Percentiles rank a stretch among this genome's conserved stretches.
These are phyloP conservation scores for Cenchrus purpureus DNA, from an alignment of 176 grass and related monocot species.

Conservation along the genomic window DNA sequence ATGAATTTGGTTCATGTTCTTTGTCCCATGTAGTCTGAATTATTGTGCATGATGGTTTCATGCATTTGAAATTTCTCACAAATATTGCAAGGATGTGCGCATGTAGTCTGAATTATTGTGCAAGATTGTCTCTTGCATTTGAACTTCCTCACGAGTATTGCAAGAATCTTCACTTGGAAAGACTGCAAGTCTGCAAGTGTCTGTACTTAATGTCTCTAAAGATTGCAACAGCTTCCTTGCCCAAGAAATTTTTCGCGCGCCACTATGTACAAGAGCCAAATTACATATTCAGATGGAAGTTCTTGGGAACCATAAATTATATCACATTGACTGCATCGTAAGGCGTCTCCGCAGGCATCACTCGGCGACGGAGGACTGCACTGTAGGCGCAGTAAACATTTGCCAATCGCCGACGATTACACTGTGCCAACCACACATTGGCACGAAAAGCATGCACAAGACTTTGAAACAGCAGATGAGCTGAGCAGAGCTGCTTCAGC, in stretches of 20 bases:
- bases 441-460: not conserved
- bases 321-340: conserved; percentile 32
- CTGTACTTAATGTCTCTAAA: conserved; percentile 29
- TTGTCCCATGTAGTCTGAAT: conserved; percentile 15
- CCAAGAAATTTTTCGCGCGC: conserved; percentile 31
- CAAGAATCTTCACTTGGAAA: conserved; percentile 16
- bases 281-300: conserved; percentile 23
- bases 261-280: conserved; percentile 17
- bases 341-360: conserved; percentile 30
- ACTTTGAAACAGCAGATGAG: not conserved
- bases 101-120: conserved; percentile 34
- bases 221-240: conserved; percentile 36
- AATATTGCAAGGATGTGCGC: conserved; percentile 22
- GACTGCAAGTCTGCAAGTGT: conserved; percentile 39
- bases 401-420: not conserved
- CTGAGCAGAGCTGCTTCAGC: not conserved
- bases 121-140: conserved; percentile 7
- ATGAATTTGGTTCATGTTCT: not conserved
- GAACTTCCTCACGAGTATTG: conserved; percentile 23
- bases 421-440: conserved; percentile 23
- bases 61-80: conserved; percentile 21
- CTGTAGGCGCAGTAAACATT: not conserved
- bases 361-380: conserved; percentile 21
- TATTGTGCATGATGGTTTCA: conserved; percentile 24
- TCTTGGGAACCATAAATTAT: conserved; percentile 28